Percentiles rank a stretch among this genome's conserved stretches.
These are phyloP conservation scores for Kwoniella bestiolae DNA, from an alignment of 768 basidiomycete species.

Conservation along the genomic window DNA sequence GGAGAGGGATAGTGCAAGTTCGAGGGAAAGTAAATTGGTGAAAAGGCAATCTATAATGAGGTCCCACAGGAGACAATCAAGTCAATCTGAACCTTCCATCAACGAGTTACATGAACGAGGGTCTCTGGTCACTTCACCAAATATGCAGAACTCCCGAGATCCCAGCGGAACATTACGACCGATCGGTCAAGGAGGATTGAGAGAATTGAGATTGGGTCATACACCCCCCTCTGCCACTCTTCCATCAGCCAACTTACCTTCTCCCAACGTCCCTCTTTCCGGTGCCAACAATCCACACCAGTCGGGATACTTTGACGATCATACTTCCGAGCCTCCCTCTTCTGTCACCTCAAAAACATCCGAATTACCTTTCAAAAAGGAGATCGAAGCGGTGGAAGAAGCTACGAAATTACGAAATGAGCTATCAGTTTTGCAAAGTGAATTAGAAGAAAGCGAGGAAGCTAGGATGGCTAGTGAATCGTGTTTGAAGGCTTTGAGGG, in stretches of 20 bases:
- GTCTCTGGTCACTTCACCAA: slow-evolving; percentile 9
- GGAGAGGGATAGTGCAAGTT: neutral
- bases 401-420: slow-evolving; percentile 63
- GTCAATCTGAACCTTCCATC: slow-evolving; percentile 39
- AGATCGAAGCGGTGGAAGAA: slow-evolving; percentile 24
- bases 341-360: neutral
- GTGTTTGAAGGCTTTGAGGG: slow-evolving; percentile 78
- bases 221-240: slow-evolving; percentile 10
- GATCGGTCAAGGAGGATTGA: slow-evolving; percentile 39
- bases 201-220: slow-evolving; percentile 45
- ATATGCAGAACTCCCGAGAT: slow-evolving; percentile 7
- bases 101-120: slow-evolving; percentile 9
- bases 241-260: neutral
- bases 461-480: slow-evolving; percentile 84
- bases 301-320: slow-evolving; percentile 23
- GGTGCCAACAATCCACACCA: slow-evolving; percentile 4
- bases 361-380: slow-evolving; percentile 19
- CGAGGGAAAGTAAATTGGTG: slow-evolving; percentile 22
- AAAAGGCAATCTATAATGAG: slow-evolving; percentile 41
- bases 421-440: slow-evolving; percentile 65
- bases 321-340: slow-evolving; percentile 2
- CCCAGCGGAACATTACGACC: slow-evolving; percentile 8
- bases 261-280: slow-evolving; percentile 8
- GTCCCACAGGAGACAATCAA: slow-evolving; percentile 37
- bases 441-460: slow-evolving; percentile 77